Percentiles rank a stretch among this genome's conserved stretches.
phyloP scores from a whole-genome alignment of 805 yeast species.

The Ogataea thermomethanolica region DNA sequence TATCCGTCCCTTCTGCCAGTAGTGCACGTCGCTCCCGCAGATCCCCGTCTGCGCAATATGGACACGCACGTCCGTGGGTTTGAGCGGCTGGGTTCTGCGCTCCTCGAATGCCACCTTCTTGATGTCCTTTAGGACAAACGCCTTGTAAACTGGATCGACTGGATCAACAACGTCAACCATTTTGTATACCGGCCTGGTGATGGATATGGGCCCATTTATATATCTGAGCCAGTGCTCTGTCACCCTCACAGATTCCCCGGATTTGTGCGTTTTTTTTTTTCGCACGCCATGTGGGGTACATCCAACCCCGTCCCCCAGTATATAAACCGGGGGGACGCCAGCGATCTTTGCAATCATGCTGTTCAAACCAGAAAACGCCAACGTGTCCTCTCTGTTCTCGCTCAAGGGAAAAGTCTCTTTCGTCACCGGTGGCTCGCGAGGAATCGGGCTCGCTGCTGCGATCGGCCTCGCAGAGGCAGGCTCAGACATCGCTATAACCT shows the following conservation, averaged over 20 bases:
- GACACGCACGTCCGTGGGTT: slow-evolving; percentile 66
- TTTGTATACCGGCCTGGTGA: neutral
- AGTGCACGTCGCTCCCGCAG: slow-evolving; percentile 86
- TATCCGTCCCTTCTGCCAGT: slow-evolving; percentile 48
- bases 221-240: slow-evolving; percentile 1
- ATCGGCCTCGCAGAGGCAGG: slow-evolving; percentile 52
- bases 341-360: slow-evolving; percentile 10
- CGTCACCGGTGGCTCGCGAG: slow-evolving; percentile 56
- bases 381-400: slow-evolving; percentile 30
- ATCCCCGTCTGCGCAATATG: slow-evolving; percentile 81
- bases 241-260: slow-evolving; percentile 5
- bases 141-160: slow-evolving; percentile 28
- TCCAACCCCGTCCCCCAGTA: neutral
- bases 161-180: neutral
- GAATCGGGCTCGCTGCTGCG: slow-evolving; percentile 54
- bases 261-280: neutral
- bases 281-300: neutral
- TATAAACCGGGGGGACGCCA: neutral
- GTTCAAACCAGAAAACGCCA: slow-evolving; percentile 13
- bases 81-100: slow-evolving; percentile 61
- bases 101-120: slow-evolving; percentile 63
- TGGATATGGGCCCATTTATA: neutral
- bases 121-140: slow-evolving; percentile 63
- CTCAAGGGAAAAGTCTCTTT: slow-evolving; percentile 40
- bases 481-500: slow-evolving; percentile 38